phyloP scores from a whole-genome alignment of 2,329 filamentous ascomycete species.

The Cladosporium sp. region DNA sequence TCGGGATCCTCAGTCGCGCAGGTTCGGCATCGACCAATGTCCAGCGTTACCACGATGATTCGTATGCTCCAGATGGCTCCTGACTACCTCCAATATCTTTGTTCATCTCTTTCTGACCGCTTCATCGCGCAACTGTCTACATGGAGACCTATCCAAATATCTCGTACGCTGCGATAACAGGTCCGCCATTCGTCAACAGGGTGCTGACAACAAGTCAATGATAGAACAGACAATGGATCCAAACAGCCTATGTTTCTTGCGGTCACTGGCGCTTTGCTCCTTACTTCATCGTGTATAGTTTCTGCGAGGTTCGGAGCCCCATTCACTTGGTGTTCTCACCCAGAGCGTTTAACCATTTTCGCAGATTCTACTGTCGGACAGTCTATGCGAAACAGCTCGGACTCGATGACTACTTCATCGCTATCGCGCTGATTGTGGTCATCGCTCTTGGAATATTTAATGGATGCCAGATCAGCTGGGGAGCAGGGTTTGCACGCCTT shows the following conservation, averaged over 20 bases:
- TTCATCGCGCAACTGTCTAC: too few relatives aligned
- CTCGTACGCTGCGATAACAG: too few relatives aligned
- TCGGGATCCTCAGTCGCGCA: too few relatives aligned
- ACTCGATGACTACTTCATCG: slow-evolving; percentile 3
- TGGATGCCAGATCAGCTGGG: slow-evolving; percentile 2
- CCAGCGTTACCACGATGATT: too few relatives aligned
- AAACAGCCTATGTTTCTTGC: slow-evolving; percentile 2
- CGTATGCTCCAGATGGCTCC: too few relatives aligned
- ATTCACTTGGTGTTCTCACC: too few relatives aligned
- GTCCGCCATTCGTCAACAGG: too few relatives aligned
- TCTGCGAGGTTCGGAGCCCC: not conserved
- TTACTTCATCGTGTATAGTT: not conserved
- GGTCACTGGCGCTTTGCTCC: not conserved
- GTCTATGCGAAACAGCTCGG: not conserved
- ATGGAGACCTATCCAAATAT: too few relatives aligned
- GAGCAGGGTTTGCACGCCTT: not conserved
- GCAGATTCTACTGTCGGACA: not conserved
- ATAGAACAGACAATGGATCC: slow-evolving; percentile 1
- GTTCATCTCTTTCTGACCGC: too few relatives aligned
- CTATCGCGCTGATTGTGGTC: not conserved
- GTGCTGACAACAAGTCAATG: too few relatives aligned
- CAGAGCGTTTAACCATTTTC: not conserved
- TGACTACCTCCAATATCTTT: too few relatives aligned
- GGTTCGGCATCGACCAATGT: too few relatives aligned
- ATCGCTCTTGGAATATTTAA: not conserved